Percentiles rank a stretch among this genome's conserved stretches.
phyloP scores from a whole-genome alignment of 108 stramenopile genomes.

The Discostella stelligeroides region DNA sequence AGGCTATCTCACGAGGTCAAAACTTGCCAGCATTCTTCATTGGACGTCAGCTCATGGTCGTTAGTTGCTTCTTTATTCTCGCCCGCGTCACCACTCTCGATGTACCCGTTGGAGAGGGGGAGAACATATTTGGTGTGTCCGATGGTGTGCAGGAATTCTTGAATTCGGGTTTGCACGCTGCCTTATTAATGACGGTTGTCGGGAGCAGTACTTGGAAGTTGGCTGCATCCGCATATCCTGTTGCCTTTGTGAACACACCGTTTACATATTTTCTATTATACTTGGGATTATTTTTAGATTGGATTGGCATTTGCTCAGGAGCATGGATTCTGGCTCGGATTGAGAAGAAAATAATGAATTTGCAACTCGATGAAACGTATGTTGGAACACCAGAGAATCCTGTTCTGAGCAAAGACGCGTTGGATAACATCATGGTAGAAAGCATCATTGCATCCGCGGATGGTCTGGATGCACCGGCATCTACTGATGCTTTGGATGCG shows the following conservation, averaged over 20 bases:
- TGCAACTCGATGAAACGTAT: slow-evolving; percentile 66
- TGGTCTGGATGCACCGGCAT: slow-evolving; percentile 8
- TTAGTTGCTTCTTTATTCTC: slow-evolving; percentile 68
- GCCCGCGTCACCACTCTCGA: slow-evolving; percentile 67
- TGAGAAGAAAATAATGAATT: slow-evolving; percentile 52
- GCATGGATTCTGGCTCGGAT: slow-evolving; percentile 67
- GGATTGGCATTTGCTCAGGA: slow-evolving; percentile 62
- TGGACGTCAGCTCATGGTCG: slow-evolving; percentile 76
- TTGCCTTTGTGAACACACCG: slow-evolving; percentile 65
- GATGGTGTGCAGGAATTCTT: slow-evolving; percentile 61
- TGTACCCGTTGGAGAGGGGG: slow-evolving; percentile 46
- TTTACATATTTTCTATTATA: slow-evolving; percentile 58
- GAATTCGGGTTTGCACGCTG: slow-evolving; percentile 70
- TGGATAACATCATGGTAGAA: slow-evolving; percentile 14
- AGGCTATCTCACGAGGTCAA: slow-evolving; percentile 52
- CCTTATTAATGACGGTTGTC: slow-evolving; percentile 73
- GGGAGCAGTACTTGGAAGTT: slow-evolving; percentile 72
- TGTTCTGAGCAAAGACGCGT: slow-evolving; percentile 12
- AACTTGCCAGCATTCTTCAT: slow-evolving; percentile 75
- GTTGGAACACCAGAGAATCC: slow-evolving; percentile 66
- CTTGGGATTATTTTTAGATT: slow-evolving; percentile 57
- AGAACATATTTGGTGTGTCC: slow-evolving; percentile 65
- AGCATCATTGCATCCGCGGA: slow-evolving; percentile 6
- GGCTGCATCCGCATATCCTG: slow-evolving; percentile 67
- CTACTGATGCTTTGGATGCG: background rate